Percentiles rank a stretch among this genome's conserved stretches.
Conservation (phyloP, 345 rosid species). For the Mallotus nudiflorus region DNA sequence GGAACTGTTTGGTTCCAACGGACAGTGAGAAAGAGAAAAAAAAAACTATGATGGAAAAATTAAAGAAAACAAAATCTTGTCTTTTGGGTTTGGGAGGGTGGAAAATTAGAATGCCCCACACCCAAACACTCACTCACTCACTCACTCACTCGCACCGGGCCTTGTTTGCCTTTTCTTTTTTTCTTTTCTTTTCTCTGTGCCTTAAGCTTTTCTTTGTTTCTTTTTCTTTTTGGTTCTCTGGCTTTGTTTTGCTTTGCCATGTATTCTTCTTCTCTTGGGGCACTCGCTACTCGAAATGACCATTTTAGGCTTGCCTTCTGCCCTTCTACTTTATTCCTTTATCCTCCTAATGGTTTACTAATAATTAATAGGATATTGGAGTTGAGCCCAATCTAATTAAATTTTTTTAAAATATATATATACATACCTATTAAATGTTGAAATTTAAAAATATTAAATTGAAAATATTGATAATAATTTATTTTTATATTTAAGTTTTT, state of each 20-base stretch:
- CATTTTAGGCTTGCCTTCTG: constrained; percentile 14
- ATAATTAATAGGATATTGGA: no score
- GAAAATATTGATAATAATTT: no score
- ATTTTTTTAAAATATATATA: no score
- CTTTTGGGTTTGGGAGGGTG: no score
- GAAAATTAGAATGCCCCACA: constrained; percentile 25
- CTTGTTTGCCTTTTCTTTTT: not conserved
- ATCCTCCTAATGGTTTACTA: not conserved
- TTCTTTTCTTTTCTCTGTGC: not conserved
- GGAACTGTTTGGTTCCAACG: constrained; percentile 70
- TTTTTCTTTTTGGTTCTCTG: not conserved
- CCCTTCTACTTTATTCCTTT: not conserved
- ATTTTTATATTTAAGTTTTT: no score
- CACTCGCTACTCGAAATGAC: constrained; percentile 31
- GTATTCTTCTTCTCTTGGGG: constrained; percentile 19
- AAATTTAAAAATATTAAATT: no score
- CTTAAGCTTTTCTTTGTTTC: not conserved
- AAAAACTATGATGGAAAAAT: constrained; percentile 17
- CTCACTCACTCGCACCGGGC: not conserved
- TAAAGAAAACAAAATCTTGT: constrained; percentile 29
- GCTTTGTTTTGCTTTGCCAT: not conserved
- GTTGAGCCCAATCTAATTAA: no score
- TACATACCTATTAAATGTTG: no score
- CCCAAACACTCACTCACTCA: constrained; percentile 7
- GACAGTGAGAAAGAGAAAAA: constrained; percentile 39